phyloP scores from a whole-genome alignment of 2,329 filamentous ascomycete species.

The Aspergillus niger region DNA sequence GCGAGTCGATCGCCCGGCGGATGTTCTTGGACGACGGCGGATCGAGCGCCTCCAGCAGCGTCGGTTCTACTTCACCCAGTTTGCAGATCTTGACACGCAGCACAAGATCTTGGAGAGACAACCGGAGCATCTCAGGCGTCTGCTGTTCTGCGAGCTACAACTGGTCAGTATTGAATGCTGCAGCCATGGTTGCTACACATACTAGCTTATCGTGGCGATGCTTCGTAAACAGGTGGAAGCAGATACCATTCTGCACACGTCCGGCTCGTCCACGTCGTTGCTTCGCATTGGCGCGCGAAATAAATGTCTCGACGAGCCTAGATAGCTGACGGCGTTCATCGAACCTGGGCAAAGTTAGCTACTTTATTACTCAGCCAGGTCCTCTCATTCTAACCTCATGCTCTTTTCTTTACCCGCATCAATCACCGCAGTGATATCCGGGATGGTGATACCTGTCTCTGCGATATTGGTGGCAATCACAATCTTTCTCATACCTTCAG shows the following conservation, averaged over 20 bases:
- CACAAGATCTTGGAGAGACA: conserved; percentile 91
- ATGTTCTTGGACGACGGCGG: conserved; percentile 91
- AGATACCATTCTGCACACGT: conserved; percentile 90
- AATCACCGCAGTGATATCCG: conserved; percentile 94
- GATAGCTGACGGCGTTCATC: conserved; percentile 92
- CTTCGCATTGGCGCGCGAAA: conserved; percentile 92
- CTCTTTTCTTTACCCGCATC: conserved; percentile 97
- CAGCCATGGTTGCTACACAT: conserved; percentile 16
- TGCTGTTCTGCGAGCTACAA: conserved; percentile 81
- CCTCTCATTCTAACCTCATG: conserved; percentile 59
- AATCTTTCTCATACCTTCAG: conserved; percentile 81
- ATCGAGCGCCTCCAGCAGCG: conserved; percentile 82
- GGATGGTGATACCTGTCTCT: conserved; percentile 97
- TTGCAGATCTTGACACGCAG: conserved; percentile 98
- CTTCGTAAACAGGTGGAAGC: conserved; percentile 94
- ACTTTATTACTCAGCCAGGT: conserved; percentile 1
- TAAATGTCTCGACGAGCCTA: conserved; percentile 88
- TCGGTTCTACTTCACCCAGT: conserved; percentile 88
- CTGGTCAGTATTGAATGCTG: conserved; percentile 16
- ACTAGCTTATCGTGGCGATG: conserved; percentile 75
- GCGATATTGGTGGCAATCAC: conserved; percentile 97
- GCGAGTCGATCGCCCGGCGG: conserved; percentile 83
- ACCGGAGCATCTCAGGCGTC: conserved; percentile 90
- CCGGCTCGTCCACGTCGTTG: conserved; percentile 91
- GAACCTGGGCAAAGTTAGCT: conserved; percentile 58